Evolutionary conservation across 2,329 filamentous ascomycete species (phyloP).

Genomic region (Trichoderma polysporum): DNA sequence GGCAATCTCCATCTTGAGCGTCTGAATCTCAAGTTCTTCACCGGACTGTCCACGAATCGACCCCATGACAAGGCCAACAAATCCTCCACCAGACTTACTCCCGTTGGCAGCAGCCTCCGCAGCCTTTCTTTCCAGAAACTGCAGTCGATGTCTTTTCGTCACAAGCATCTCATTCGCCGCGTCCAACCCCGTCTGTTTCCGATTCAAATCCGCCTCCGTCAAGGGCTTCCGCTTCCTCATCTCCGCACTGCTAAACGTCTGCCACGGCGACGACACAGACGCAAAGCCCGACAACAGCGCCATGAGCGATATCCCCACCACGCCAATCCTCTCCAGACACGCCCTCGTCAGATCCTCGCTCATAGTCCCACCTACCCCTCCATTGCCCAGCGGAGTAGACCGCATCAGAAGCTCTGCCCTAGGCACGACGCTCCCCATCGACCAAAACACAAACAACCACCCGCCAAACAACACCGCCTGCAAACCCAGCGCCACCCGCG

Average conservation of each 20-base stretch:
- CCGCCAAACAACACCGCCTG: slow-evolving; percentile 60
- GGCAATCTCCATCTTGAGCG: slow-evolving; percentile 70
- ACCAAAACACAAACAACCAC: slow-evolving; percentile 79
- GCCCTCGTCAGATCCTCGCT: slow-evolving; percentile 47
- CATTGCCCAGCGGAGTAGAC: slow-evolving; percentile 9
- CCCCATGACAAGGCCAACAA: slow-evolving; percentile 73
- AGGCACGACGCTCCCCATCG: slow-evolving; percentile 64
- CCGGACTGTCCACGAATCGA: slow-evolving; percentile 64
- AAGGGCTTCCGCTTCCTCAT: slow-evolving; percentile 55
- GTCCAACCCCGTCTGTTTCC: slow-evolving; percentile 76
- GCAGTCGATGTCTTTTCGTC: slow-evolving; percentile 70
- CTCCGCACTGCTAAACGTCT: slow-evolving; percentile 67
- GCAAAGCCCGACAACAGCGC: slow-evolving; percentile 85
- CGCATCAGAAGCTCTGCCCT: slow-evolving; percentile 9
- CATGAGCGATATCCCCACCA: slow-evolving; percentile 85
- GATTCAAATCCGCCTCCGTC: slow-evolving; percentile 70
- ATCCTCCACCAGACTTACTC: slow-evolving; percentile 40
- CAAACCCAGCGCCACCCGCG: slow-evolving; percentile 62
- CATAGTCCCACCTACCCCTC: not conserved
- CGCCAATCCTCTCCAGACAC: slow-evolving; percentile 69
- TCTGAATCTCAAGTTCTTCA: slow-evolving; percentile 58
- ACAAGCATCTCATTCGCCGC: slow-evolving; percentile 77
- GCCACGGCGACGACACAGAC: slow-evolving; percentile 84
- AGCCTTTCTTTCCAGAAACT: slow-evolving; percentile 65
- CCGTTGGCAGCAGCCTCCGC: slow-evolving; percentile 41